Percentiles rank a stretch among this genome's conserved stretches.
Evolutionary conservation across 371 early-diverging fungal species (phyloP).

Genomic region (Mucor racemosus): DNA sequence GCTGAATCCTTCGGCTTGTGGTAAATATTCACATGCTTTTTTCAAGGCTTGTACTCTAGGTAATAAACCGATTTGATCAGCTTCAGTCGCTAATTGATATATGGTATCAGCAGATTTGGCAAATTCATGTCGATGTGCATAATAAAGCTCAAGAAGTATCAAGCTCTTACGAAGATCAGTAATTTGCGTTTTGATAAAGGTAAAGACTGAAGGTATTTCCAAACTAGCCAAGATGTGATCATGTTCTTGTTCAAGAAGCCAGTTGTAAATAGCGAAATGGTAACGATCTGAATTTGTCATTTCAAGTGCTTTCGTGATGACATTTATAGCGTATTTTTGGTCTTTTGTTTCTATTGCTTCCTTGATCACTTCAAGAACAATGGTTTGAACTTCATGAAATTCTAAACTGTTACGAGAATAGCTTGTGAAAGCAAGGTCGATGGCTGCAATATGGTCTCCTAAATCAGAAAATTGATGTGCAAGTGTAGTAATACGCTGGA

Average conservation of each 20-base stretch:
- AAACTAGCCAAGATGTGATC: conserved; percentile 3
- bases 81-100: background rate
- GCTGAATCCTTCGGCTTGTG: background rate
- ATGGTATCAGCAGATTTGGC: conserved; percentile 7
- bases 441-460: conserved; percentile 1
- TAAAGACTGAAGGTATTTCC: conserved; percentile 4
- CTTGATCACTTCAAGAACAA: background rate
- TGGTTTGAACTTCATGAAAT: background rate
- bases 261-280: conserved; percentile 17
- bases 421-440: conserved; percentile 11
- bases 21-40: conserved; percentile 7
- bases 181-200: conserved; percentile 13
- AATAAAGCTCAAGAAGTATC: conserved; percentile 11
- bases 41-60: conserved; percentile 1
- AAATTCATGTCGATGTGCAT: conserved; percentile 5
- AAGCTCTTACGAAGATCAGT: background rate
- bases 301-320: conserved; percentile 6
- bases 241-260: conserved; percentile 13
- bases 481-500: background rate
- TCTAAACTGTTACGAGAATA: background rate
- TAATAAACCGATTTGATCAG: conserved; percentile 1
- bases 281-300: conserved; percentile 5
- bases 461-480: background rate
- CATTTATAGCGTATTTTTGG: background rate
- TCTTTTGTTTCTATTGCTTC: background rate